Conservation (phyloP, 1,284 basidiomycete genomes). For the Serendipita sp. region DNA sequence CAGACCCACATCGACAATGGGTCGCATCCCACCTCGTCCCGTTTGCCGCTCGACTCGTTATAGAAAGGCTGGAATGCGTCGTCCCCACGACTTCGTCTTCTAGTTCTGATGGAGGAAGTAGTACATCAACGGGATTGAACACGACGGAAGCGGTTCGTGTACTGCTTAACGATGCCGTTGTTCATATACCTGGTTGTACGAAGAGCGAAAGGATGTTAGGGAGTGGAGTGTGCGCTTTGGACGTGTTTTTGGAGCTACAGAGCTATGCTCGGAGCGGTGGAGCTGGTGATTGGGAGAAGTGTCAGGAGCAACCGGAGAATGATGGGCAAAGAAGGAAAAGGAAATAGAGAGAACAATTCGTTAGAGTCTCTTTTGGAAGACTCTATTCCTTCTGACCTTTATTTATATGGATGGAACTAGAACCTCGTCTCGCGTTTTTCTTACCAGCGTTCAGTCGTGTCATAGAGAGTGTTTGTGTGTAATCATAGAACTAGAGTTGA, state of each 20-base stretch:
- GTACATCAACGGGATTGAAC: constrained; percentile 16
- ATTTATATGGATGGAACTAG: too few species aligned
- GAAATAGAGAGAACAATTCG: too few species aligned
- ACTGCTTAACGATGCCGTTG: constrained; percentile 45
- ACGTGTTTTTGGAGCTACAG: constrained; percentile 58
- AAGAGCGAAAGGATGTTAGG: constrained; percentile 38
- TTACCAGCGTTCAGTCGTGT: too few species aligned
- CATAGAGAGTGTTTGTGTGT: too few species aligned
- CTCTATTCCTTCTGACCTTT: too few species aligned
- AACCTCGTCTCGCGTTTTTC: too few species aligned
- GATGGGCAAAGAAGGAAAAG: too few species aligned
- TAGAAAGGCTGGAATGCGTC: constrained; percentile 42
- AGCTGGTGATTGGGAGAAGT: constrained; percentile 50
- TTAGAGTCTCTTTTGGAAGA: too few species aligned
- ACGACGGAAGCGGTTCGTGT: constrained; percentile 39
- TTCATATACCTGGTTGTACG: constrained; percentile 35
- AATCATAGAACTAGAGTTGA: too few species aligned
- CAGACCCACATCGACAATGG: constrained; percentile 37
- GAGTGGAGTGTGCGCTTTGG: constrained; percentile 48
- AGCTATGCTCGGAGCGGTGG: constrained; percentile 49
- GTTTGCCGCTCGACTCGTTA: constrained; percentile 48
- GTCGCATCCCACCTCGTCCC: constrained; percentile 43
- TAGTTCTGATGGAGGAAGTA: constrained; percentile 13
- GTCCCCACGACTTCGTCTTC: neutral
- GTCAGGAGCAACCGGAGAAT: constrained; percentile 17